These are phyloP conservation scores for Pseudogymnoascus sp. DNA, from an alignment of 2,329 filamentous ascomycete genomes.

Conservation along the genomic window DNA sequence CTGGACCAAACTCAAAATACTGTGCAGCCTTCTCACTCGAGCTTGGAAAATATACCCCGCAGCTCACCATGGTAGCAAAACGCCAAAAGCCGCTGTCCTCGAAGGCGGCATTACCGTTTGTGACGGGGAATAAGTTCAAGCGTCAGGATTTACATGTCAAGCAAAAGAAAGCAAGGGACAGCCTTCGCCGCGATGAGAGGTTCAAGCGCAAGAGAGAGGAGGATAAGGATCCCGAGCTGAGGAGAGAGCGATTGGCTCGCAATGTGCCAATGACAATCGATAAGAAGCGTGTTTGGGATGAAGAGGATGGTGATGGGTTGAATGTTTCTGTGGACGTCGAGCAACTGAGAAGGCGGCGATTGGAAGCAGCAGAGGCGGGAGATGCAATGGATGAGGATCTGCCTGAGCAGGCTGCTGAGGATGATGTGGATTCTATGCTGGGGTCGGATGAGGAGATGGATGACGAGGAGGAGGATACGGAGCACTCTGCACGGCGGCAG, in stretches of 20 bases:
- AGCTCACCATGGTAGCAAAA: slow-evolving; percentile 40
- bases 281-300: slow-evolving; percentile 84
- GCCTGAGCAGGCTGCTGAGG: slow-evolving; percentile 41
- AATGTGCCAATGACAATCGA: slow-evolving; percentile 80
- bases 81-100: slow-evolving; percentile 34
- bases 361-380: slow-evolving; percentile 41
- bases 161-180: slow-evolving; percentile 69
- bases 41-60: slow-evolving; percentile 13
- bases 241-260: slow-evolving; percentile 61
- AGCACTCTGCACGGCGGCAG: slow-evolving; percentile 27
- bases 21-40: background rate
- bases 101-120: slow-evolving; percentile 41
- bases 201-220: slow-evolving; percentile 79
- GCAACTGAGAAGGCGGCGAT: slow-evolving; percentile 47
- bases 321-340: slow-evolving; percentile 48
- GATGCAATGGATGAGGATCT: slow-evolving; percentile 35
- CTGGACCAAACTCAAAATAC: background rate
- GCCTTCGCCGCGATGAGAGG: slow-evolving; percentile 65
- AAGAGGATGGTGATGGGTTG: slow-evolving; percentile 55
- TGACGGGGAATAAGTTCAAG: slow-evolving; percentile 68
- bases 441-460: slow-evolving; percentile 44
- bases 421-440: slow-evolving; percentile 72
- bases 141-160: slow-evolving; percentile 71
- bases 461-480: slow-evolving; percentile 29
- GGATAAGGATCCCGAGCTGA: slow-evolving; percentile 69